Conservation (phyloP, 768 basidiomycete species). For the Amanita rubescens region DNA sequence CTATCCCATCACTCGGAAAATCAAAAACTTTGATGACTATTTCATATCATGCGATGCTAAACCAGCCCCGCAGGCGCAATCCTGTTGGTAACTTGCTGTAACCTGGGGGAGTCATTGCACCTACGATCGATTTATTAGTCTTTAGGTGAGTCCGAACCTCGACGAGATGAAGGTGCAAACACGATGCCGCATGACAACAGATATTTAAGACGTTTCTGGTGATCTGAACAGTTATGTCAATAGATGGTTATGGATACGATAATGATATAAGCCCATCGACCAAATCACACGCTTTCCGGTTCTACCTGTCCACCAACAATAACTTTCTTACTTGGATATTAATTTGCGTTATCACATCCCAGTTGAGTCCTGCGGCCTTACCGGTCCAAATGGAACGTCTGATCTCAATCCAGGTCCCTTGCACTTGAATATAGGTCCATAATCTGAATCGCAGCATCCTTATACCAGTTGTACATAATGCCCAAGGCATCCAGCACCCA, state of each 20-base stretch:
- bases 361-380: not conserved
- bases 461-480: slow-evolving; percentile 33
- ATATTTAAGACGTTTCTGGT: not conserved
- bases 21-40: not conserved
- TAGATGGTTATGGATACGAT: not conserved
- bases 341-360: not conserved
- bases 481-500: slow-evolving; percentile 51
- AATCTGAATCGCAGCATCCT: not conserved
- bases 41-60: not conserved
- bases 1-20: not conserved
- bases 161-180: too few relatives aligned
- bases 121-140: too few relatives aligned
- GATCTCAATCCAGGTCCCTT: not conserved
- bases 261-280: not conserved
- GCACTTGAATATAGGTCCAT: not conserved
- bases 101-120: too few relatives aligned
- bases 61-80: too few relatives aligned
- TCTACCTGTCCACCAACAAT: not conserved
- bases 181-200: not conserved
- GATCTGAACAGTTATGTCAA: not conserved
- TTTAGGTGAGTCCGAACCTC: too few relatives aligned
- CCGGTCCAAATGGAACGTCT: not conserved
- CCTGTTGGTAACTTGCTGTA: too few relatives aligned
- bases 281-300: not conserved
- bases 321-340: not conserved